phyloP scores from a whole-genome alignment of 2,329 filamentous ascomycete genomes.

The Juglanconis juglandina region DNA sequence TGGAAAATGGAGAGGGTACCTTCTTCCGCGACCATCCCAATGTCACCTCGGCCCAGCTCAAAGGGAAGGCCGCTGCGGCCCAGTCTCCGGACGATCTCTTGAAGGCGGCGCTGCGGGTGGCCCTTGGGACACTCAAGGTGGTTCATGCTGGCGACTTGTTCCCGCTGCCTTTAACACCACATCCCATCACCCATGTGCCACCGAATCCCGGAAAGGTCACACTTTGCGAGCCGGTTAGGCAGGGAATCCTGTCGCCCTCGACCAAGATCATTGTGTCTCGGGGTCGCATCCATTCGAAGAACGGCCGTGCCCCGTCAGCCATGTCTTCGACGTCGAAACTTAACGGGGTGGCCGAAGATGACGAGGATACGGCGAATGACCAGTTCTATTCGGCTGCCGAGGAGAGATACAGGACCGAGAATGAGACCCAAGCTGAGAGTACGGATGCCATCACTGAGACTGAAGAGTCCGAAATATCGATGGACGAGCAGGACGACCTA shows the following conservation, averaged over 20 bases:
- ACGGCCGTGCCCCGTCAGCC: conserved; percentile 41
- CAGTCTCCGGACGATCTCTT: conserved; percentile 53
- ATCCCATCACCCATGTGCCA: conserved; percentile 81
- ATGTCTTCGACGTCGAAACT: conserved; percentile 49
- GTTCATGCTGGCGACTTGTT: conserved; percentile 82
- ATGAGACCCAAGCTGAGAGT: conserved; percentile 56
- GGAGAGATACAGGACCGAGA: conserved; percentile 62
- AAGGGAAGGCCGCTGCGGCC: conserved; percentile 32
- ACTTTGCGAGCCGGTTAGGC: conserved; percentile 90
- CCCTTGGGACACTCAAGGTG: conserved; percentile 68
- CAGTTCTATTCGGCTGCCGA: conserved; percentile 91
- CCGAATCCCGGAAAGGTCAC: conserved; percentile 83
- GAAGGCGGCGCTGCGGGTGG: conserved; percentile 66
- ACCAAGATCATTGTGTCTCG: conserved; percentile 82
- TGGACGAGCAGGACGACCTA: conserved; percentile 68
- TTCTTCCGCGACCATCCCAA: conserved; percentile 66
- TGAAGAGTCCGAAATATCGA: conserved; percentile 57
- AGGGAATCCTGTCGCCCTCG: conserved; percentile 71
- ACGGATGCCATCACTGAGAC: conserved; percentile 59
- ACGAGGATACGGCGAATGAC: conserved; percentile 83
- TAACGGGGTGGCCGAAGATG: conserved; percentile 58
- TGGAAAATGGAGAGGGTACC: conserved; percentile 79
- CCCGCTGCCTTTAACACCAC: conserved; percentile 72
- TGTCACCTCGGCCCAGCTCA: conserved; percentile 21
- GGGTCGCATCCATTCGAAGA: conserved; percentile 56